These are phyloP conservation scores for Hygrophoropsis aurantiaca DNA, from an alignment of 768 basidiomycete genomes.

Conservation along the genomic window DNA sequence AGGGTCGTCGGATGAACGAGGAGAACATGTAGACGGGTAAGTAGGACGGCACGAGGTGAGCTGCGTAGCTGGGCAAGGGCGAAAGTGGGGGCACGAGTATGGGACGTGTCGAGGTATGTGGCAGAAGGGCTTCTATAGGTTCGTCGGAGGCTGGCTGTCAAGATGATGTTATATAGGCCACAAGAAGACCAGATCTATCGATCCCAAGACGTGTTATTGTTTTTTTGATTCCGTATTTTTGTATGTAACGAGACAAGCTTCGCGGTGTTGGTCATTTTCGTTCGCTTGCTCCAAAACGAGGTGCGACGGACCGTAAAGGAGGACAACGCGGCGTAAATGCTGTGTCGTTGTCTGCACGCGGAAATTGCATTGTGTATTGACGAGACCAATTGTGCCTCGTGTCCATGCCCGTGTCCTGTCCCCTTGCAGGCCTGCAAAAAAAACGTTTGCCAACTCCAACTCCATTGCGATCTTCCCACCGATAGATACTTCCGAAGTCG, in stretches of 20 bases:
- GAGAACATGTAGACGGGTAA: slow-evolving; percentile 47
- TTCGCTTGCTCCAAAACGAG: slow-evolving; percentile 12
- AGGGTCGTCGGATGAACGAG: slow-evolving; percentile 46
- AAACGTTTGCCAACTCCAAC: slow-evolving; percentile 12
- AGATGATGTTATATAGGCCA: slow-evolving; percentile 22
- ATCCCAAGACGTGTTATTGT: slow-evolving; percentile 10
- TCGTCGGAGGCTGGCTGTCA: slow-evolving; percentile 25
- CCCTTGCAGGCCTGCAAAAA: slow-evolving; percentile 12
- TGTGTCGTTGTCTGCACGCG: slow-evolving; percentile 24
- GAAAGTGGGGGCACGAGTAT: slow-evolving; percentile 30
- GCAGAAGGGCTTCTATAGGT: slow-evolving; percentile 29
- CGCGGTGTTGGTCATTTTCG: slow-evolving; percentile 19
- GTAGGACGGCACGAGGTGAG: slow-evolving; percentile 48
- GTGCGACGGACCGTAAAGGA: slow-evolving; percentile 17
- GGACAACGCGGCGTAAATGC: slow-evolving; percentile 12
- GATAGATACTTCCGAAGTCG: slow-evolving; percentile 10
- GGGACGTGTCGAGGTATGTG: slow-evolving; percentile 26
- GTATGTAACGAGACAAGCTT: slow-evolving; percentile 27
- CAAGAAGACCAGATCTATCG: slow-evolving; percentile 22
- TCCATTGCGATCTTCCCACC: slow-evolving; percentile 17
- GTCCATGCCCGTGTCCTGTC: slow-evolving; percentile 14
- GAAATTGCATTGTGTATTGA: slow-evolving; percentile 28
- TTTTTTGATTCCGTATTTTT: slow-evolving; percentile 17
- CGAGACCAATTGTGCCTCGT: slow-evolving; percentile 19
- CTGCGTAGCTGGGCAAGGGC: slow-evolving; percentile 38